Percentiles rank a stretch among this genome's conserved stretches.
phyloP scores from a whole-genome alignment of 306 rosid genomes.

The Canavalia gladiata region DNA sequence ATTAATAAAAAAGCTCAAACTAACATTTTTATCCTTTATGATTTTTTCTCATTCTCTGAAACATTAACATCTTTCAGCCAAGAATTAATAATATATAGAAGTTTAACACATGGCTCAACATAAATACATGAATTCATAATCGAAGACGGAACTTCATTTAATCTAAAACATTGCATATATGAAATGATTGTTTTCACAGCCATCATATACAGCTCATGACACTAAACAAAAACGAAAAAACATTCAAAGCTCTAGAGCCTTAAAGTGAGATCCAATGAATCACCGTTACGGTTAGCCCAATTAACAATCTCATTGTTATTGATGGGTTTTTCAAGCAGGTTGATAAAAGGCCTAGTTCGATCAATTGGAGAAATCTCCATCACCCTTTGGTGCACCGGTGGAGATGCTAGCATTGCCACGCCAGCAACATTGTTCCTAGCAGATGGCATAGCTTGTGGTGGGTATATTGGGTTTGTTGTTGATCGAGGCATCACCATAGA shows the following conservation, averaged over 20 bases:
- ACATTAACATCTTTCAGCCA: too few relatives aligned
- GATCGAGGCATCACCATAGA: background rate
- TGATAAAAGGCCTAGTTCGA: conserved; percentile 53
- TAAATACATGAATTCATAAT: too few relatives aligned
- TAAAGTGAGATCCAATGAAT: conserved; percentile 51
- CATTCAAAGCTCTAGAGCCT: conserved; percentile 45
- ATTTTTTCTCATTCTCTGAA: too few relatives aligned
- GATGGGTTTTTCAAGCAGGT: conserved; percentile 55
- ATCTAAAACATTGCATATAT: too few relatives aligned
- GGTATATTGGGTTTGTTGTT: background rate
- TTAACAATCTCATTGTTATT: background rate
- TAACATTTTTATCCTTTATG: too few relatives aligned
- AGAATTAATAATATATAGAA: too few relatives aligned
- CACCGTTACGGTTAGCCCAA: conserved; percentile 21
- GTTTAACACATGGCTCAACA: too few relatives aligned
- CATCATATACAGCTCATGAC: background rate
- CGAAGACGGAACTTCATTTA: too few relatives aligned
- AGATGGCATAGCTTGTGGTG: background rate
- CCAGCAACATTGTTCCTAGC: background rate
- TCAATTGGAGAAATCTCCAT: conserved; percentile 32
- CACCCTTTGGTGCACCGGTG: background rate
- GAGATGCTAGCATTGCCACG: background rate
- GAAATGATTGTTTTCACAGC: too few relatives aligned
- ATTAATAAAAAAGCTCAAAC: too few relatives aligned
- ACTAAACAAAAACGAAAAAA: background rate